Base-by-base conservation (phyloP, 2,329 filamentous ascomycete species). In the Aspergillus sp. region DNA sequence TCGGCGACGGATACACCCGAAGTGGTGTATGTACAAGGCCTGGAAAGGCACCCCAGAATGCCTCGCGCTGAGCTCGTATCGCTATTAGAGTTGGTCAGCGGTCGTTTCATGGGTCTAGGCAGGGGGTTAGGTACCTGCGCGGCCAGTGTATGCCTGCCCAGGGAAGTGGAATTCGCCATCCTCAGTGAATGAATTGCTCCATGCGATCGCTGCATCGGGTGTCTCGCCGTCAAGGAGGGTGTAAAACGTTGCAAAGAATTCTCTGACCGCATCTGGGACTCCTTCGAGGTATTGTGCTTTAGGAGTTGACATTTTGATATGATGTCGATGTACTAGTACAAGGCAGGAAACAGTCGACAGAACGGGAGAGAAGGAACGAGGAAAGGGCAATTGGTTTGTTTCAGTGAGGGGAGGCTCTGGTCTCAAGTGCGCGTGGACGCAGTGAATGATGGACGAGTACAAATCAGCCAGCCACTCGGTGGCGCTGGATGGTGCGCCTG, bases 1-100 rank as follows among this genome's bases (percentile, higher is more conserved):
- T n/a, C 7, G 45, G 54, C 11, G 54, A 57, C 13, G 48, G n/a
- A 28, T 57, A 57, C 11, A 57, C 19, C 17, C 54, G 54, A 7
- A 57, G n/a, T 2, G 54, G 54, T 19, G 28, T 8, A 15, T 57
- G 54, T 22, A 8, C 25, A 3, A 57, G 19, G 3, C 54, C 46
- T 3, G 54, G 54, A 30, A 41, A 57, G 7, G 30, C 19, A 6
- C 11, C 17, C 54, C 45, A 57, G 30, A 57, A 57, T 25, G 34
- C n/a, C 8, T 49, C 7, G 9, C 54, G 54, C 13, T 57, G 54
- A 3, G 45, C 30, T 7, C n/a, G 22, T 13, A 57, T 38, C 22
- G 11, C 54, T 57, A 13, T 2, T 41, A 8, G 13, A 41, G 13
- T 23, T 3, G 0, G 7, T 52, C 23, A 52, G n/a, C n/a, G 0